Evolutionary conservation across 2,329 filamentous ascomycete species (phyloP), one percentile per base, ranked within the genome.

Genomic region (Scytalidium sp.): DNA sequence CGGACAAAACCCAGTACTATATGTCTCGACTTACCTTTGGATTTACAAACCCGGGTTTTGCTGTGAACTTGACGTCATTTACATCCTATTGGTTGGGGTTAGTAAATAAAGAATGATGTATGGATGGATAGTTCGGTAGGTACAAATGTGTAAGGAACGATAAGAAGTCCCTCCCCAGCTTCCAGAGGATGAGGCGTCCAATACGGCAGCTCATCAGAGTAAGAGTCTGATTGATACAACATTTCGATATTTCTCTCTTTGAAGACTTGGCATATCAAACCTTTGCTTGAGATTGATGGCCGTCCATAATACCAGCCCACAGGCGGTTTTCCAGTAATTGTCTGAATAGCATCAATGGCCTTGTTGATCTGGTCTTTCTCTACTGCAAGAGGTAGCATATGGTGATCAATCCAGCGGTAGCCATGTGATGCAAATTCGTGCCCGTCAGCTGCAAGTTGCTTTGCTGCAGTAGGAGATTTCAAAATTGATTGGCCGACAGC

Each of bases 201-300:
- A 60, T 80, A 80, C 0, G 78, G 77, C 5, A 80, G 64, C 50
- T 81, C 78, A 50, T 81, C 78, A 13, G 75, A 75, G 51, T 80
- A 81, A 0, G 69, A 70, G 53, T 81, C 78, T 15, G 66, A 68
- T 19, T 70, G 68, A 69, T 75, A 81, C 0, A 78, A 59, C 0
- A 81, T 67, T 49, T 70, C 69, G 45, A 74, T 70, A 3, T 75
- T 73, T 67, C 80, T 73, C 60, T 80, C 77, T 52, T 75, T 71
- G 60, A 75, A 79, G 2, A 75, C 70, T 53, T 74, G 69, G 43
- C 70, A 71, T 1, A 80, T 67, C 19, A 78, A 61, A 9, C 70
- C 70, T 9, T 70, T 64, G 8, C 70, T 73, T 40, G 75, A 71
- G 17, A 61, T 64, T 1, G 64, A 66, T 3, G 65, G 56, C 5